phyloP scores from a whole-genome alignment of 2,329 filamentous ascomycete genomes.

The Arthrocladium fulminans region DNA sequence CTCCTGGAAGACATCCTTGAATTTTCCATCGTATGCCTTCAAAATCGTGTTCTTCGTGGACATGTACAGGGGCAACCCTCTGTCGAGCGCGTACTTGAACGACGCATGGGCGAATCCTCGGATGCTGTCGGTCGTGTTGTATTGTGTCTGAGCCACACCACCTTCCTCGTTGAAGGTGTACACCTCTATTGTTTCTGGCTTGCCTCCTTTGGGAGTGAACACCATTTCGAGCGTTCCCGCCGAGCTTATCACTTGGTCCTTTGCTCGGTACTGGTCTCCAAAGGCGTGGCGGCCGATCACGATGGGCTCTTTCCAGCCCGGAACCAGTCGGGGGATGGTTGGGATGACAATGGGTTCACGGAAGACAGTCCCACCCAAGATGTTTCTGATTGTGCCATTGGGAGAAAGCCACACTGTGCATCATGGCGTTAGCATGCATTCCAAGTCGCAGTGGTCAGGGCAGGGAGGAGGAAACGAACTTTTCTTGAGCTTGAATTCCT shows the following conservation, averaged over 20 bases:
- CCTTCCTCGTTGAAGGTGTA: conserved; percentile 80
- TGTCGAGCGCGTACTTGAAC: conserved; percentile 88
- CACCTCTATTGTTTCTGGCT: conserved; percentile 80
- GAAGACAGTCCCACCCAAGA: conserved; percentile 89
- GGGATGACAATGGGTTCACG: conserved; percentile 97
- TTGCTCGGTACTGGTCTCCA: conserved; percentile 96
- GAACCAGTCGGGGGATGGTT: conserved; percentile 82
- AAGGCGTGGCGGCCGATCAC: conserved; percentile 98
- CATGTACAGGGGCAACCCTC: conserved; percentile 93
- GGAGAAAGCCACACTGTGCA: conserved; percentile 90
- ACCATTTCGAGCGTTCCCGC: conserved; percentile 89
- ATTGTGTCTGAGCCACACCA: conserved; percentile 87
- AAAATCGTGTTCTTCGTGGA: conserved; percentile 99
- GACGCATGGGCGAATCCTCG: conserved; percentile 87
- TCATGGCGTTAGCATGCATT: conserved; percentile 13
- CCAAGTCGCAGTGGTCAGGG: not conserved
- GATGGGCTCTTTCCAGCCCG: conserved; percentile 97
- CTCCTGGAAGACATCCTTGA: conserved; percentile 99
- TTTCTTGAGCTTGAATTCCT: conserved; percentile 98
- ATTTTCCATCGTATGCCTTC: conserved; percentile 96
- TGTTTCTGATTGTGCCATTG: conserved; percentile 74
- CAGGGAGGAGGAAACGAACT: conserved; percentile 49
- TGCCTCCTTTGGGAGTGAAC: conserved; percentile 70
- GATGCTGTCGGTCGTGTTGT: conserved; percentile 97
- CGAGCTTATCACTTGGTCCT: conserved; percentile 75